Conservation (phyloP, 805 yeast genomes). For the Schwanniomyces sp. region DNA sequence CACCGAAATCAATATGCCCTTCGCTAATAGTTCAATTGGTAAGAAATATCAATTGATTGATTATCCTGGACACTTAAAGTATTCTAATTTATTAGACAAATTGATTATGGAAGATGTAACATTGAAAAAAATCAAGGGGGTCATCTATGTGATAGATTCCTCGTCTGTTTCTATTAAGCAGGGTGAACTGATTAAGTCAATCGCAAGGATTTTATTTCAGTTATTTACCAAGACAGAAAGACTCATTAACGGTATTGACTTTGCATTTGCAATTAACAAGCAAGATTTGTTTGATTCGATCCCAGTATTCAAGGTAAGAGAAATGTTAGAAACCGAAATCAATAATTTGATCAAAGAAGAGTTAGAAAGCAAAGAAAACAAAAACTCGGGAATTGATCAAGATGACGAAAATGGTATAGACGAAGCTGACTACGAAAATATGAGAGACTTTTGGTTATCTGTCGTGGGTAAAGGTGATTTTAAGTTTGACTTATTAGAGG, state of each 20-base stretch:
- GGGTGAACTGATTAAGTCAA: constrained; percentile 26
- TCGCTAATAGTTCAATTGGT: constrained; percentile 33
- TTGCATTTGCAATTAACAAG: constrained; percentile 81
- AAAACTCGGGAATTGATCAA: constrained; percentile 40
- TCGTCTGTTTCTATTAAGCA: constrained; percentile 52
- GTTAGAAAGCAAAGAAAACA: constrained; percentile 30
- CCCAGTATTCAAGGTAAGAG: constrained; percentile 61
- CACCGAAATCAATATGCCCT: constrained; percentile 29
- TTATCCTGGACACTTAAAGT: constrained; percentile 85
- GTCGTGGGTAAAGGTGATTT: constrained; percentile 47
- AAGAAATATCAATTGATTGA: constrained; percentile 59
- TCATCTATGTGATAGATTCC: constrained; percentile 78
- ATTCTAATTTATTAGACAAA: constrained; percentile 57
- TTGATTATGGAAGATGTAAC: constrained; percentile 42
- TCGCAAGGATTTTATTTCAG: constrained; percentile 59
- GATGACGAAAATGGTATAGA: constrained; percentile 38
- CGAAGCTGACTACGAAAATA: constrained; percentile 16
- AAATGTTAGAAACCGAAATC: constrained; percentile 63
- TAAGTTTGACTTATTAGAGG: constrained; percentile 68
- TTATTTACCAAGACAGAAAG: constrained; percentile 64
- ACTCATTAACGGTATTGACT: constrained; percentile 67
- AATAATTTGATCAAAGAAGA: constrained; percentile 50
- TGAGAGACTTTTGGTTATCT: constrained; percentile 47
- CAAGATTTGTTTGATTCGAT: constrained; percentile 81
- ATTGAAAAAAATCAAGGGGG: constrained; percentile 54